Evolutionary conservation across 2,329 filamentous ascomycete genomes (phyloP).

Genomic region (Emmonsiellopsis sp.): DNA sequence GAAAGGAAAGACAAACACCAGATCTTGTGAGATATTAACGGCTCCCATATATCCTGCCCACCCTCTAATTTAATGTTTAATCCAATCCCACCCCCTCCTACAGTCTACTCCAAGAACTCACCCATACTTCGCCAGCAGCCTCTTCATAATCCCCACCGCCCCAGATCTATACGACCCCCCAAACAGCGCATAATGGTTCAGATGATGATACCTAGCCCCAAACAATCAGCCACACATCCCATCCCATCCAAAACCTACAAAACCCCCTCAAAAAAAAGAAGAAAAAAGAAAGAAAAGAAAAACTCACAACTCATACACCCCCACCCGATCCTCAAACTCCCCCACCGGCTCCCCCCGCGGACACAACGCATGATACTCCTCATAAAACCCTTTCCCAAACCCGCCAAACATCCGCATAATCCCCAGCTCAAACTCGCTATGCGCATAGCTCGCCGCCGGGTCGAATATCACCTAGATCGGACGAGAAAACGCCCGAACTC

Average conservation of each 20-base stretch:
- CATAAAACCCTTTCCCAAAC: constrained; percentile 61
- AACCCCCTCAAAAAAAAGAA: background rate
- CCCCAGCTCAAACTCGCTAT: constrained; percentile 82
- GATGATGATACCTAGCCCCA: constrained; percentile 62
- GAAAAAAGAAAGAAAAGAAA: constrained; percentile 2
- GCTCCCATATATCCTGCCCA: no score
- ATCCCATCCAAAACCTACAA: no score
- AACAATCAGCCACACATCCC: background rate
- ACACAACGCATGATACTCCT: constrained; percentile 65
- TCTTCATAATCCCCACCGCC: constrained; percentile 70
- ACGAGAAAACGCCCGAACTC: no score
- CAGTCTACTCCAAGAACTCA: background rate
- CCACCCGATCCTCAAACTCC: constrained; percentile 77
- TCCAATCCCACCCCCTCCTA: no score
- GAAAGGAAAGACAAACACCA: no score
- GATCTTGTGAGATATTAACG: no score
- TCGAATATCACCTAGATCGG: constrained; percentile 83
- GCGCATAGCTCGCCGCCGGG: constrained; percentile 69
- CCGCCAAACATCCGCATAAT: constrained; percentile 98
- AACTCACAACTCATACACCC: constrained; percentile 71
- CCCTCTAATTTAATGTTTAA: no score
- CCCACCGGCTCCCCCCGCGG: constrained; percentile 69
- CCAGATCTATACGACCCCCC: constrained; percentile 67
- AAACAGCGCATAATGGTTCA: constrained; percentile 83
- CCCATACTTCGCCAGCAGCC: constrained; percentile 63